Base-by-base conservation (phyloP, 495 filamentous ascomycete species). In the Neurospora sp. region DNA sequence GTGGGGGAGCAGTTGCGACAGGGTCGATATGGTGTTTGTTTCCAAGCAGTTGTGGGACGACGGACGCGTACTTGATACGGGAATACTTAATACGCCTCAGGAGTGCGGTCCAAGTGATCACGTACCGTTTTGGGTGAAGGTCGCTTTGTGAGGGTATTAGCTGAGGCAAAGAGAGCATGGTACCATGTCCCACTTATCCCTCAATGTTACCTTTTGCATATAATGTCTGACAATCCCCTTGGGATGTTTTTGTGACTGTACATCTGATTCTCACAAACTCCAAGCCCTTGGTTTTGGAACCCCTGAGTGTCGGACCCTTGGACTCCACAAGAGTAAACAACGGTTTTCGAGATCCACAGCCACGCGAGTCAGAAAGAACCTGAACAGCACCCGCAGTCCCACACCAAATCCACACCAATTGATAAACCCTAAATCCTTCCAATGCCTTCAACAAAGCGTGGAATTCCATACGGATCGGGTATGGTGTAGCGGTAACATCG, bases 71-170 rank as follows among this genome's bases (percentile, higher is more conserved):
- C n/a, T 71, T 11, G 74, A 31, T 20, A 77, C 78, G n/a, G 82
- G 77, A 39, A 80, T 83, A 16, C 48, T 80, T 48, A 77, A 84
- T 72, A 73, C 73, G 59, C 76, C 77, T 48, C 71, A 68, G 74
- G 82, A 83, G 42, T 73, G 82, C 37, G 80, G 80, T 12, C 68
- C 74, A 0, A 83, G 81, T 74, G 81, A 83, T 71, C 80, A 83
- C 76, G 81, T 80, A 12, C 82, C 80, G 3, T 5, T 84, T 37
- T 81, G 73, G 77, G 72, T 79, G 11, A 73, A 79, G 74, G 1
- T 77, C 12, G 53, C 27, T 61, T 61, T 35, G 27, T 61, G 53
- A 61, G 14, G 53, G 27, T 16, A 35, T 14, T 53, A 27, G 11
- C 20, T 53, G 48, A 27, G 46, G 46, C 20, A 53, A 31, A 61